Evolutionary conservation across 108 stramenopile genomes (phyloP).

Genomic region (Craspedostauros australis): DNA sequence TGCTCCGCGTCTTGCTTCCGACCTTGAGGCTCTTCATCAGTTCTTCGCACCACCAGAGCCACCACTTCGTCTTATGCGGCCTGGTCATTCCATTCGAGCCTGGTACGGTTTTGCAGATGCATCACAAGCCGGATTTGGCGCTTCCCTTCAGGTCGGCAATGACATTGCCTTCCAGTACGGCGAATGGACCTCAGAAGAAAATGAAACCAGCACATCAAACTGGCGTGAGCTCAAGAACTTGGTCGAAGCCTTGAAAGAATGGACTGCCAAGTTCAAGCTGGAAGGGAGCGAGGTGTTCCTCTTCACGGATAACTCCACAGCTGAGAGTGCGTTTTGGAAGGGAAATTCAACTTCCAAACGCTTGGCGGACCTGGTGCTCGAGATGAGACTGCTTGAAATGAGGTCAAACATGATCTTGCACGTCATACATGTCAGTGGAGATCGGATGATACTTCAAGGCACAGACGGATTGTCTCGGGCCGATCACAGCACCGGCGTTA

Average conservation of each 20-base stretch:
- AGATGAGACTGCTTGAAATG: too few relatives aligned
- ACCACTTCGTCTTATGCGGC: neutral
- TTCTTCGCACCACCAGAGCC: constrained; percentile 5
- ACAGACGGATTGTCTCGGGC: too few relatives aligned
- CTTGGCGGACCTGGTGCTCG: too few relatives aligned
- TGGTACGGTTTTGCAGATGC: constrained; percentile 47
- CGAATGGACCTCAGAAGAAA: constrained; percentile 1
- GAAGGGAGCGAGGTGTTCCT: constrained; percentile 26
- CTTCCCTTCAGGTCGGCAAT: neutral
- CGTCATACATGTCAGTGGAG: too few relatives aligned
- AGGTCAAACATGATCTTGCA: too few relatives aligned
- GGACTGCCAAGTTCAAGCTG: constrained; percentile 6
- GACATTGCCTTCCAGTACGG: constrained; percentile 1
- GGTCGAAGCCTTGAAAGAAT: constrained; percentile 22
- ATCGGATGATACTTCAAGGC: too few relatives aligned
- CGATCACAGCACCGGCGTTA: too few relatives aligned
- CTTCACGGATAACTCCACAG: constrained; percentile 42
- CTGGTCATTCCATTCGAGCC: neutral
- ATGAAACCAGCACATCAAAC: constrained; percentile 25
- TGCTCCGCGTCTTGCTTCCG: constrained; percentile 24
- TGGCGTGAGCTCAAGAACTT: constrained; percentile 20
- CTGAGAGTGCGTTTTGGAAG: constrained; percentile 23
- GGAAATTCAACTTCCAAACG: too few relatives aligned
- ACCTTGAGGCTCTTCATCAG: constrained; percentile 9
- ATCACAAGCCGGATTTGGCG: constrained; percentile 28